phyloP scores from a whole-genome alignment of 2,329 filamentous ascomycete species.

The Xylaria digitata region DNA sequence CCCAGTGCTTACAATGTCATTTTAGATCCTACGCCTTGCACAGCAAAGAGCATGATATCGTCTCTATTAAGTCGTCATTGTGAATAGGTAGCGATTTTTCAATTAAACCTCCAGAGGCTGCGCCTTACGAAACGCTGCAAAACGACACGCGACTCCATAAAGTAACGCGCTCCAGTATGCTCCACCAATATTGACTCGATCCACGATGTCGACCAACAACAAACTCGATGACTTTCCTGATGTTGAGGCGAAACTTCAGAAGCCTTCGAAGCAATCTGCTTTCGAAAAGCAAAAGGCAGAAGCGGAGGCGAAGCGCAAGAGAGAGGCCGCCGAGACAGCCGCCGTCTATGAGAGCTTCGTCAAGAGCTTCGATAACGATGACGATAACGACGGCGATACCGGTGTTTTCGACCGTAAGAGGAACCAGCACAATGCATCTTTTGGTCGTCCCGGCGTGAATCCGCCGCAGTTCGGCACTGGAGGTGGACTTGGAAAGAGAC shows the following conservation, averaged over 20 bases:
- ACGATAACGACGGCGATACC: slow-evolving; percentile 56
- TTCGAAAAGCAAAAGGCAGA: slow-evolving; percentile 92
- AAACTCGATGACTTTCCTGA: slow-evolving; percentile 72
- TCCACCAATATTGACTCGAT: slow-evolving; percentile 14
- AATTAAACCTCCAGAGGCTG: background rate
- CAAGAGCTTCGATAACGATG: slow-evolving; percentile 78
- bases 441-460: slow-evolving; percentile 47
- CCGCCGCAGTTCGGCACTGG: slow-evolving; percentile 47
- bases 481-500: slow-evolving; percentile 63
- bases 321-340: slow-evolving; percentile 87
- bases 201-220: slow-evolving; percentile 58
- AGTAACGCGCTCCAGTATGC: slow-evolving; percentile 16
- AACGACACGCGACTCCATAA: slow-evolving; percentile 5
- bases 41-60: slow-evolving; percentile 1
- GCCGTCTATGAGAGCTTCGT: slow-evolving; percentile 89
- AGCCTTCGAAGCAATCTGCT: slow-evolving; percentile 83
- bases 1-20: slow-evolving; percentile 2
- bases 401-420: slow-evolving; percentile 35
- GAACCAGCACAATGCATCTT: slow-evolving; percentile 35
- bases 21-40: background rate
- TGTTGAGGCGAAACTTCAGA: slow-evolving; percentile 80
- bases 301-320: slow-evolving; percentile 85
- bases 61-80: background rate
- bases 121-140: slow-evolving; percentile 1
- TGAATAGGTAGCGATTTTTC: slow-evolving; percentile 12